Base-by-base conservation (phyloP, 129 eudicot genomes). In the Artemisia tridentata region DNA sequence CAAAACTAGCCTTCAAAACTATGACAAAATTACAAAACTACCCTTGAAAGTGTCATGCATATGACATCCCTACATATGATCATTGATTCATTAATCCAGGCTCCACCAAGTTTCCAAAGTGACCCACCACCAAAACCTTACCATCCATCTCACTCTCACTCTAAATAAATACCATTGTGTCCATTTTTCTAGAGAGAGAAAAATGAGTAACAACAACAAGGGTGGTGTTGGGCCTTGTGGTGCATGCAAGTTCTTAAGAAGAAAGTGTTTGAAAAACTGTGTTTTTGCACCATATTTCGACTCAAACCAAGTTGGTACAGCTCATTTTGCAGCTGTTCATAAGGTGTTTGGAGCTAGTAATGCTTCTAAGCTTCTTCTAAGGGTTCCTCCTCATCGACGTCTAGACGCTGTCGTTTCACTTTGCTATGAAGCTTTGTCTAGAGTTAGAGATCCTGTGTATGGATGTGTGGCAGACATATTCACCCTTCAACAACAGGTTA, bases 311-410 rank as follows among this genome's bases (percentile, higher is more conserved):
- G 34, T 27, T 27, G 96, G 96, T 23, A 75, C 90, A 0, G 52
- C 81, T 49, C 88, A 86, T 65, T 89, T 89, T 66, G 92, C 96
- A 7, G 96, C 96, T 46, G 92, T 89, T 15, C 96, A 89, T 66
- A 78, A 79, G 78, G 92, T 86, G 72, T 89, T 89, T 61, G 96
- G 96, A 13, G 96, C 96, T 31, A 89, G 96, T 79, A 89, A 89
- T 73, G 92, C 88, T 38, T 75, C 96, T 62, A 89, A 89, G 79
- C 58, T 89, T 72, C 86, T 89, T 41, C 81, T 77, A 8, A 56
- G 83, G 20, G 62, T 86, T 3, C 92, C 92, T 3, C 78, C 84
- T 14, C 84, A 86, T 51, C 66, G 78, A 46, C 88, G 96, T 5
- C 73, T 84, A 16, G 96, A 89, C 68, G 90, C 96, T 55, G 92